Conservation (phyloP, 2,329 filamentous ascomycete genomes). For the Tolypocladium tundrense region DNA sequence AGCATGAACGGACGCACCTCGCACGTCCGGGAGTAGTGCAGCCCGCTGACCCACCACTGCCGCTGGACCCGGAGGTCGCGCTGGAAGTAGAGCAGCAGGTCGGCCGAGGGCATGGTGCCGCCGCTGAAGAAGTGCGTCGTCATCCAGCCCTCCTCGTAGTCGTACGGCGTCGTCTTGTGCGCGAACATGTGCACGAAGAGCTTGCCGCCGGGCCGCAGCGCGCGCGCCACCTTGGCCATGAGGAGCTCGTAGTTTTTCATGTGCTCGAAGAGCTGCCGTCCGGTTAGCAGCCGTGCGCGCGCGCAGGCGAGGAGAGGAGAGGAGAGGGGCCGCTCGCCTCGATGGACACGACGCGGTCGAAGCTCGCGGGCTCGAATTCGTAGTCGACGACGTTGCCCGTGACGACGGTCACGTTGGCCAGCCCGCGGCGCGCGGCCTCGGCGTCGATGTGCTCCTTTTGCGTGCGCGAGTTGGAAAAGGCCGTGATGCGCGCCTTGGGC, state of each 20-base stretch:
- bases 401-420: conserved; percentile 52
- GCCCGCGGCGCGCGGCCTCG: conserved; percentile 42
- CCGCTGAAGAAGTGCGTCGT: conserved; percentile 64
- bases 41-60: conserved; percentile 64
- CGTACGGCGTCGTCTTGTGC: conserved; percentile 55
- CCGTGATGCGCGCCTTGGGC: conserved; percentile 51
- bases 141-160: conserved; percentile 67
- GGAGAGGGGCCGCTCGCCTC: conserved; percentile 25
- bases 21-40: conserved; percentile 59
- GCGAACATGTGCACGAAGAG: conserved; percentile 61
- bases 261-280: conserved; percentile 54
- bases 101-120: conserved; percentile 60
- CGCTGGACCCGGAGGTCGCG: conserved; percentile 45
- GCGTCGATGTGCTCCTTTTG: conserved; percentile 58
- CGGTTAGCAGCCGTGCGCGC: background rate
- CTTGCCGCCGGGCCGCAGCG: conserved; percentile 53
- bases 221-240: conserved; percentile 49
- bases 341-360: conserved; percentile 58
- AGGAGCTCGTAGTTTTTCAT: conserved; percentile 67
- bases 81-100: conserved; percentile 59
- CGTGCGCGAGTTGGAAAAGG: conserved; percentile 59
- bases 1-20: conserved; percentile 33
- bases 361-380: conserved; percentile 47
- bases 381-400: conserved; percentile 59
- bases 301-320: background rate